Base-by-base conservation (phyloP, 1,284 basidiomycete species). In the Phellinidium pouzarii region DNA sequence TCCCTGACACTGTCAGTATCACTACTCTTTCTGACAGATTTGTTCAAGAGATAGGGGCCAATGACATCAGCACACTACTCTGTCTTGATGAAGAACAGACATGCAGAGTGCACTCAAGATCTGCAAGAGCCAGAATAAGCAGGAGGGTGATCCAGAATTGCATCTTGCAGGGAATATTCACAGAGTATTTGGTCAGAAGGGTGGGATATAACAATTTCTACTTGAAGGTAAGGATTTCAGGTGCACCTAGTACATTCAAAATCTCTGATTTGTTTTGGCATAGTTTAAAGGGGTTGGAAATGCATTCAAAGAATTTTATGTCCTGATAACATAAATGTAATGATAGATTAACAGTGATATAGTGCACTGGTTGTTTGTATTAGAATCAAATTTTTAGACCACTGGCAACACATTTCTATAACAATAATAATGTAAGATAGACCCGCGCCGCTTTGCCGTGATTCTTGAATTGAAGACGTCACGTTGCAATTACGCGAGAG, bases 401-500 rank as follows among this genome's bases (percentile, higher is more conserved):
- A n/a, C n/a, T n/a, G n/a, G n/a, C n/a, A n/a, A n/a, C n/a, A n/a
- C n/a, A n/a, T n/a, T n/a, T n/a, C n/a, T n/a, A n/a, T n/a, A n/a
- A n/a, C n/a, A n/a, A n/a, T n/a, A n/a, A n/a, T n/a, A n/a, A n/a
- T n/a, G n/a, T n/a, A n/a, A n/a, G n/a, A n/a, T n/a, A n/a, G n/a
- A n/a, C n/a, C n/a, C n/a, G n/a, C n/a, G 31, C 20, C n/a, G 23
- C 14, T 23, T 40, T 26, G 11, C 19, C 25, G 48, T 41, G 45
- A 25, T 25, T 17, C 17, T 25, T 8, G 38, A n/a, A 14, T 23
- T 19, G 29, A 38, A 11, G 20, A 20, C 20, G 27, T 47, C 29
- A 45, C 36, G 38, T 52, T 52, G 20, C 23, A 31, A 5, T 26
- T 31, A 31, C 45, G 44, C 52, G 52, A 47, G 5, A 36, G 37